phyloP scores from a whole-genome alignment of 805 yeast genomes.

The Diddensiella caesifluorescens region DNA sequence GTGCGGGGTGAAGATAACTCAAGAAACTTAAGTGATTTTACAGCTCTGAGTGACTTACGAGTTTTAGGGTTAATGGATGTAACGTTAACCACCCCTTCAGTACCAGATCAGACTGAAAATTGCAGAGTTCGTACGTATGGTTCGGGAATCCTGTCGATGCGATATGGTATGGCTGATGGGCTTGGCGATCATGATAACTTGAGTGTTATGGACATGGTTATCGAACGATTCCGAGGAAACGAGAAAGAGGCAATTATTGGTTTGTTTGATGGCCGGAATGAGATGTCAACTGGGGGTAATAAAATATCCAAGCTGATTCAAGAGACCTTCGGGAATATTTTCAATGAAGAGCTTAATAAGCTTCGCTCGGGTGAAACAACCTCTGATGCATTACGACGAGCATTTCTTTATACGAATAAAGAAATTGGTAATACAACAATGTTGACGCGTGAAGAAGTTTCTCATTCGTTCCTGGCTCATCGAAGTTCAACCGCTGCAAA shows the following conservation, averaged over 20 bases:
- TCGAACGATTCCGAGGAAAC: constrained; percentile 81
- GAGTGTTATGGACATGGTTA: constrained; percentile 75
- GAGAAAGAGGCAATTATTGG: constrained; percentile 78
- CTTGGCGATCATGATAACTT: constrained; percentile 60
- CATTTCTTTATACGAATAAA: constrained; percentile 74
- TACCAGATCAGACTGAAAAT: constrained; percentile 81
- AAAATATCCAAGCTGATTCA: constrained; percentile 64
- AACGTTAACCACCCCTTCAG: constrained; percentile 78
- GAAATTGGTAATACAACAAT: constrained; percentile 57
- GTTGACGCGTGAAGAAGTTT: constrained; percentile 27
- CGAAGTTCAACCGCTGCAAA: constrained; percentile 48
- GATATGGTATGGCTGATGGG: constrained; percentile 89
- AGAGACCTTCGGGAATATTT: constrained; percentile 58
- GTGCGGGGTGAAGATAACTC: constrained; percentile 18
- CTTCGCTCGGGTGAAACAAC: constrained; percentile 45
- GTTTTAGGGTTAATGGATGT: constrained; percentile 91
- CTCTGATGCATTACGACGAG: constrained; percentile 71
- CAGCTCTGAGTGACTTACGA: constrained; percentile 62
- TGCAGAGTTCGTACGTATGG: constrained; percentile 88
- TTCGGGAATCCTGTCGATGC: constrained; percentile 65
- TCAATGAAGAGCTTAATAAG: constrained; percentile 59
- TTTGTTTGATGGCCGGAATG: constrained; percentile 75
- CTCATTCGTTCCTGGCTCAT: constrained; percentile 43
- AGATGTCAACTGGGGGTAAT: constrained; percentile 36
- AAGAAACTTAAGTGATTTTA: constrained; percentile 52